Evolutionary conservation across 148 eudicot species (phyloP).

Genomic region (Simmondsia chinensis): DNA sequence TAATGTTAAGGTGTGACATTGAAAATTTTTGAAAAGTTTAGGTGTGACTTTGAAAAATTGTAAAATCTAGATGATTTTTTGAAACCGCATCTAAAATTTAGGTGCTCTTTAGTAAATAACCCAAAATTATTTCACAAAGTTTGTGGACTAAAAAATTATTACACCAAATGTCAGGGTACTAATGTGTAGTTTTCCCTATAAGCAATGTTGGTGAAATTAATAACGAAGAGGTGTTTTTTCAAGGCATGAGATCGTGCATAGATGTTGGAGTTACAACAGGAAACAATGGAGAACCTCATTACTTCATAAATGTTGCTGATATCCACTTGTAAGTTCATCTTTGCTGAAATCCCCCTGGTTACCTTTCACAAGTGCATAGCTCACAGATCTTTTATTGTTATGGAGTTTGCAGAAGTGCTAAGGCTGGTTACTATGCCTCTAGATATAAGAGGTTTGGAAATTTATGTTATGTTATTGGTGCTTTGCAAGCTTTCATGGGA

Average conservation of each 20-base stretch:
- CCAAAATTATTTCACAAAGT: too few species aligned
- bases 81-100: too few species aligned
- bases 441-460: conserved; percentile 90
- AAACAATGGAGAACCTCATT: conserved; percentile 56
- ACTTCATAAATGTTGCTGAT: conserved; percentile 92
- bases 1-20: too few species aligned
- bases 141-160: too few species aligned
- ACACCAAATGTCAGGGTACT: too few species aligned
- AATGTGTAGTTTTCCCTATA: background rate
- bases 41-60: too few species aligned
- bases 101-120: too few species aligned
- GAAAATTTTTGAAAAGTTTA: too few species aligned
- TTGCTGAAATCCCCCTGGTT: background rate
- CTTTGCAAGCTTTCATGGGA: conserved; percentile 89
- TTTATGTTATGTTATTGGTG: conserved; percentile 89
- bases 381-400: conserved; percentile 5
- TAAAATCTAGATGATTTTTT: too few species aligned
- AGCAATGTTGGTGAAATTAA: conserved; percentile 12
- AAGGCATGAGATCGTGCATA: conserved; percentile 65
- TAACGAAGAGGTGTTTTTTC: conserved; percentile 21
- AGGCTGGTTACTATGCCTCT: conserved; percentile 93
- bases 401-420: conserved; percentile 72
- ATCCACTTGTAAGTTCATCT: conserved; percentile 72
- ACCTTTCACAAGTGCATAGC: background rate
- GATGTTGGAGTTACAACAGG: conserved; percentile 71